Evolutionary conservation across 176 grass and related monocot genomes (phyloP).

Genomic region (Carex scoparia): DNA sequence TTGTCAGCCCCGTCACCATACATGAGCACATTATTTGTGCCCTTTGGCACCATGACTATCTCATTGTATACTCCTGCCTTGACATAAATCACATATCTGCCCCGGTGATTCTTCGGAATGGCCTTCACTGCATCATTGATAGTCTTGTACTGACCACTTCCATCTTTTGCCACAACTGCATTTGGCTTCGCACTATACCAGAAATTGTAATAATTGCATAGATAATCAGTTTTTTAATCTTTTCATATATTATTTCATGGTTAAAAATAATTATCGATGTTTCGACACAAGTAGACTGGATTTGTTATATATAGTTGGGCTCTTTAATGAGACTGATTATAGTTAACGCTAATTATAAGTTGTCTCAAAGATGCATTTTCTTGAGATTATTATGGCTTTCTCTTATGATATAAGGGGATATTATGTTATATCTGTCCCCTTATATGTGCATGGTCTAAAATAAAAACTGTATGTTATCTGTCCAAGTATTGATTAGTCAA

Average conservation of each 20-base stretch:
- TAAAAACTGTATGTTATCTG: no score
- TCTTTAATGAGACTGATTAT: not conserved
- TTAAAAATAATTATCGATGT: not conserved
- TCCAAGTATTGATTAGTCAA: no score
- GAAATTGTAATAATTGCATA: not conserved
- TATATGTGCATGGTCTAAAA: no score
- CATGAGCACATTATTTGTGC: slow-evolving; percentile 69
- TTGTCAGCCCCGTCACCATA: slow-evolving; percentile 68
- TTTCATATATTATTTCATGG: not conserved
- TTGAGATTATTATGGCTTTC: not conserved
- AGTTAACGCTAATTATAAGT: not conserved
- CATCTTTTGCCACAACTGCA: slow-evolving; percentile 68
- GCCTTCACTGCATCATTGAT: slow-evolving; percentile 62
- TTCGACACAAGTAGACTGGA: not conserved
- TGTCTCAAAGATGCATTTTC: not conserved
- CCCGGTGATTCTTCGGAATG: slow-evolving; percentile 37
- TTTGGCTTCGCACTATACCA: slow-evolving; percentile 33
- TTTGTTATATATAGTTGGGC: not conserved
- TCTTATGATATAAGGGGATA: no score
- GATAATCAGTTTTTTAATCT: not conserved
- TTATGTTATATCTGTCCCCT: no score
- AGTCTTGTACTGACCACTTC: slow-evolving; percentile 70
- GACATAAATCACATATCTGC: slow-evolving; percentile 79
- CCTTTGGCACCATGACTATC: slow-evolving; percentile 51
- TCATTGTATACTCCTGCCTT: slow-evolving; percentile 77